Conservation (phyloP, 2,329 filamentous ascomycete species). For the Pseudogymnoascus sp. region DNA sequence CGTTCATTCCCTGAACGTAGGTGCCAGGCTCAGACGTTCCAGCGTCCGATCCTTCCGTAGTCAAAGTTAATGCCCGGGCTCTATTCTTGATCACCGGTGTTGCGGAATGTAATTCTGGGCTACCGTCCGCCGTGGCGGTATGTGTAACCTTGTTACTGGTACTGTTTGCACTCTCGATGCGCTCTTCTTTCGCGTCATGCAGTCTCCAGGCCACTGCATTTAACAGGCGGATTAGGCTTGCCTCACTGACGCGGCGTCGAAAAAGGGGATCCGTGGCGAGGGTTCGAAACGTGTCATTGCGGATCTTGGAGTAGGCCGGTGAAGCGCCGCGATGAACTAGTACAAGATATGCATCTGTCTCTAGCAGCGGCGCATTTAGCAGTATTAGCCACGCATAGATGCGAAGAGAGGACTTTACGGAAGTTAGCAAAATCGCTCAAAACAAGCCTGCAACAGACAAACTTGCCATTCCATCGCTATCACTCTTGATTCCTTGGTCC, state of each 20-base stretch:
- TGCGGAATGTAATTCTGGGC: constrained; percentile 23
- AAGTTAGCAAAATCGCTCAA: constrained; percentile 16
- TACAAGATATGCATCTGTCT: constrained; percentile 80
- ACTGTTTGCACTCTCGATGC: constrained; percentile 15
- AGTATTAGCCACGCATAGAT: constrained; percentile 97
- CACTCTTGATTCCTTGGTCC: constrained; percentile 67
- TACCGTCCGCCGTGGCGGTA: constrained; percentile 23
- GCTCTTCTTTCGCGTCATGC: constrained; percentile 61
- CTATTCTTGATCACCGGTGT: constrained; percentile 33
- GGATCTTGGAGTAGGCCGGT: constrained; percentile 92
- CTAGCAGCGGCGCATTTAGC: constrained; percentile 75
- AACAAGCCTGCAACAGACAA: constrained; percentile 6
- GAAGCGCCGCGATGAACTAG: constrained; percentile 91
- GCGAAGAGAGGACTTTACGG: constrained; percentile 68
- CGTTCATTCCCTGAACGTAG: constrained; percentile 99
- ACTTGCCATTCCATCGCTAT: constrained; percentile 72
- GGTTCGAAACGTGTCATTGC: constrained; percentile 96
- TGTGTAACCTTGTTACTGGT: constrained; percentile 16
- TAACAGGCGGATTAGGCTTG: constrained; percentile 84
- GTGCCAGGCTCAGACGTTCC: constrained; percentile 63
- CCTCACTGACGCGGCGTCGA: constrained; percentile 88
- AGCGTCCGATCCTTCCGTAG: constrained; percentile 56
- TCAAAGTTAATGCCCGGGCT: constrained; percentile 51
- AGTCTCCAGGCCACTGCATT: constrained; percentile 94
- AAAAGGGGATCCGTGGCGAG: constrained; percentile 96